Conservation (phyloP, 371 early-diverging fungal genomes). For the Entomophthora muscae region DNA sequence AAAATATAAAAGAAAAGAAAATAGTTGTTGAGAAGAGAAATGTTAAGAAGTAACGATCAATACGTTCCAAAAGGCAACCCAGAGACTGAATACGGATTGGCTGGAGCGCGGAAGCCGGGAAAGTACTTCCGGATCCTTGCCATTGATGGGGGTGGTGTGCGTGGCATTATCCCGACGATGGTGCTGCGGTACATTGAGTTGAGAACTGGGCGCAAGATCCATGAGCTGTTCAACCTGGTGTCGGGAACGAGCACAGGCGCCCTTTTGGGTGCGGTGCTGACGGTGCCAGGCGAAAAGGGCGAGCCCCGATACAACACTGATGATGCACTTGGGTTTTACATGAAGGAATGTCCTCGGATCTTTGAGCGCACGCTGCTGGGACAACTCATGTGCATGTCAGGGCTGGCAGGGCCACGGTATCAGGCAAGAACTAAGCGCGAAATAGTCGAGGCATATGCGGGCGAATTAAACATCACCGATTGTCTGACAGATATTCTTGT, state of each 20-base stretch:
- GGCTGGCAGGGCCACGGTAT: neutral
- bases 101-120: too few species aligned
- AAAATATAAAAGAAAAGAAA: too few species aligned
- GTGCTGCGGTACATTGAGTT: slow-evolving; percentile 6
- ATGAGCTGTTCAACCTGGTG: too few species aligned
- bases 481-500: neutral
- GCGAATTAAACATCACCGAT: neutral
- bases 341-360: neutral
- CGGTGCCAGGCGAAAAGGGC: neutral
- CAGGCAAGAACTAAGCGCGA: neutral
- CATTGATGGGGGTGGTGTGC: slow-evolving; percentile 11
- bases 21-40: too few species aligned
- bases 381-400: neutral
- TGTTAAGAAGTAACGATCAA: too few species aligned
- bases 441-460: neutral
- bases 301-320: neutral
- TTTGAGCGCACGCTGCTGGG: neutral
- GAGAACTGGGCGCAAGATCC: neutral
- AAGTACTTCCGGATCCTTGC: slow-evolving; percentile 3
- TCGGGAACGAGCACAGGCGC: slow-evolving; percentile 11
- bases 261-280: neutral
- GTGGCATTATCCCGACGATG: slow-evolving; percentile 10
- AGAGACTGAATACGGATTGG: too few species aligned
- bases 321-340: neutral
- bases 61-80: too few species aligned